phyloP scores from a whole-genome alignment of 805 yeast species.

The Phaffomyces thermotolerans region DNA sequence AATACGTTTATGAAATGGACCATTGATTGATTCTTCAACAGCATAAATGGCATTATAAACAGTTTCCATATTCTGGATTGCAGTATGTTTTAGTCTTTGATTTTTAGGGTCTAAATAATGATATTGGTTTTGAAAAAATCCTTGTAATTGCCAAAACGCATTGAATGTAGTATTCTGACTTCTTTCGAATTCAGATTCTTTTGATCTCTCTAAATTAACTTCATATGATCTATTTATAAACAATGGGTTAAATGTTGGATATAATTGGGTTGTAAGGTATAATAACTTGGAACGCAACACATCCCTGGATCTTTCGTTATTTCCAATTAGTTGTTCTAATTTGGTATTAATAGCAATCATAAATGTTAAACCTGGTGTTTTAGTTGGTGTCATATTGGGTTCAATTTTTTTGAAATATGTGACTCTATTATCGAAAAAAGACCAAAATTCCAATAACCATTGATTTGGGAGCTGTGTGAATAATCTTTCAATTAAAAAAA shows the following conservation, averaged over 20 bases:
- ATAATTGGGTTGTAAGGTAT: slow-evolving; percentile 11
- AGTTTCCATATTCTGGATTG: neutral
- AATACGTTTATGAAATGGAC: neutral
- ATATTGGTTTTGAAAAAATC: slow-evolving; percentile 15
- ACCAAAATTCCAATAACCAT: slow-evolving; percentile 18
- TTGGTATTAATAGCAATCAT: slow-evolving; percentile 13
- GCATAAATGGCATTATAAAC: neutral
- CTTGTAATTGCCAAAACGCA: slow-evolving; percentile 17
- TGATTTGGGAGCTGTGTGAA: slow-evolving; percentile 8
- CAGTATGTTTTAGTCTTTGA: neutral
- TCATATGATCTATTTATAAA: slow-evolving; percentile 13
- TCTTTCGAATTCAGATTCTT: slow-evolving; percentile 4
- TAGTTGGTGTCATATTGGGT: slow-evolving; percentile 5
- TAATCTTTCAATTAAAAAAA: slow-evolving; percentile 2
- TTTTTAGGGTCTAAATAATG: neutral
- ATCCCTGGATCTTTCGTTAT: slow-evolving; percentile 17
- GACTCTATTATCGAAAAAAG: slow-evolving; percentile 13
- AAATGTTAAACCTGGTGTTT: slow-evolving; percentile 10
- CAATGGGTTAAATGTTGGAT: slow-evolving; percentile 7
- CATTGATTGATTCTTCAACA: neutral
- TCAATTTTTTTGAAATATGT: neutral
- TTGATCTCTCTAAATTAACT: slow-evolving; percentile 9
- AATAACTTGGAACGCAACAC: slow-evolving; percentile 13
- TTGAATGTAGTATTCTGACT: neutral
- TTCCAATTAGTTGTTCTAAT: slow-evolving; percentile 6